phyloP scores from a whole-genome alignment of 2,329 filamentous ascomycete genomes.

The Ophiostoma sp. region DNA sequence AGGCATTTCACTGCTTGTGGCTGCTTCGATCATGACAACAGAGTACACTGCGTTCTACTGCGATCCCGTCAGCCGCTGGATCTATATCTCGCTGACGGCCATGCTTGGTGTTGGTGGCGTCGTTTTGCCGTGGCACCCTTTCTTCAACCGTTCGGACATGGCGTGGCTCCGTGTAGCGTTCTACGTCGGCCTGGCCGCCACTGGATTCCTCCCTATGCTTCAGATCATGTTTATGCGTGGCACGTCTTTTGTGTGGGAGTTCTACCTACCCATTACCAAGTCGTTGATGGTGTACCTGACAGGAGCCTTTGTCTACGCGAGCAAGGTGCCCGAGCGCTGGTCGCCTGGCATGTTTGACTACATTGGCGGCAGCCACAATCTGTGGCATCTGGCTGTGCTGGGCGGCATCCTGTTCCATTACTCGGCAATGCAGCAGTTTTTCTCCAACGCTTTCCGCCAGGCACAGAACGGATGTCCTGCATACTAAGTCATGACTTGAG shows the following conservation, averaged over 20 bases:
- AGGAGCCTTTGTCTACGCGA: conserved; percentile 83
- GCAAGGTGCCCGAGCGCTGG: conserved; percentile 89
- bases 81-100: conserved; percentile 78
- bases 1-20: conserved; percentile 89
- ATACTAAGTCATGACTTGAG: conserved; percentile 35
- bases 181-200: conserved; percentile 79
- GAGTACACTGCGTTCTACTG: conserved; percentile 99
- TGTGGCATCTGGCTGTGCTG: conserved; percentile 93
- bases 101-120: conserved; percentile 78
- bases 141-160: conserved; percentile 89
- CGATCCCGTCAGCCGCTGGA: conserved; percentile 78
- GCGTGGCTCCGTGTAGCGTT: conserved; percentile 89
- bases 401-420: conserved; percentile 98
- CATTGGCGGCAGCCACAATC: conserved; percentile 88
- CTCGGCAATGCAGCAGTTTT: conserved; percentile 91
- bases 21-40: conserved; percentile 94
- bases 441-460: conserved; percentile 67
- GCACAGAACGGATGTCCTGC: conserved; percentile 56
- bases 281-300: conserved; percentile 78
- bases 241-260: conserved; percentile 72
- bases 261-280: conserved; percentile 83
- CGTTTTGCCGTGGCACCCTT: conserved; percentile 91
- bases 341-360: conserved; percentile 92
- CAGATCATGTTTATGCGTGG: conserved; percentile 78
- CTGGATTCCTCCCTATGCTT: conserved; percentile 80